Percentiles rank a stretch among this genome's conserved stretches.
phyloP scores from a whole-genome alignment of 305 asterid species.

The Solanum chacoense region DNA sequence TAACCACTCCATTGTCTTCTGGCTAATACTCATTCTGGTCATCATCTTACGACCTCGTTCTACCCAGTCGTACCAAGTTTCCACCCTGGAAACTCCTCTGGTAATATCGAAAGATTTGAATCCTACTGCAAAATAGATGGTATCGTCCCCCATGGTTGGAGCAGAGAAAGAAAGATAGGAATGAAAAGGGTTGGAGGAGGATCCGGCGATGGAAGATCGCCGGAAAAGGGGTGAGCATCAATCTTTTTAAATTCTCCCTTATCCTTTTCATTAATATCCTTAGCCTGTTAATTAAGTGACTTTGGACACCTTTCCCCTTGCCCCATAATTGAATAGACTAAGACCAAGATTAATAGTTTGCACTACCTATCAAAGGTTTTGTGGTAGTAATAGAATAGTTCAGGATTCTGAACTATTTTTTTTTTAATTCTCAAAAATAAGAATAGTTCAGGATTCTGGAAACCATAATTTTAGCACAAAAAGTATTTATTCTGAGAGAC shows the following conservation, averaged over 20 bases:
- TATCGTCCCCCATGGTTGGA: too few species aligned
- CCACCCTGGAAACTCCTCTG: too few species aligned
- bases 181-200: too few species aligned
- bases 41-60: too few species aligned
- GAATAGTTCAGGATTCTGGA: background rate
- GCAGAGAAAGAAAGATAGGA: too few species aligned
- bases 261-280: background rate
- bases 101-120: too few species aligned
- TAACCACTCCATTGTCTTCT: too few species aligned
- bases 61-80: too few species aligned
- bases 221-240: background rate
- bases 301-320: background rate
- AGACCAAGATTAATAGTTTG: background rate
- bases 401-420: background rate
- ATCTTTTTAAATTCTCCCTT: background rate
- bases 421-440: too few species aligned
- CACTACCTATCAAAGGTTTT: background rate
- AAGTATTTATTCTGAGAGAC: background rate
- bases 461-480: background rate
- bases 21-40: too few species aligned
- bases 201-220: too few species aligned
- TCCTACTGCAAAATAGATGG: too few species aligned
- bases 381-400: background rate
- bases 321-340: background rate
- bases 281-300: background rate